A percentile compares a stretch with the other conserved stretches of the same genome.
phyloP scores from a whole-genome alignment of 2,329 filamentous ascomycete genomes.

The Westerdykella ornata region DNA sequence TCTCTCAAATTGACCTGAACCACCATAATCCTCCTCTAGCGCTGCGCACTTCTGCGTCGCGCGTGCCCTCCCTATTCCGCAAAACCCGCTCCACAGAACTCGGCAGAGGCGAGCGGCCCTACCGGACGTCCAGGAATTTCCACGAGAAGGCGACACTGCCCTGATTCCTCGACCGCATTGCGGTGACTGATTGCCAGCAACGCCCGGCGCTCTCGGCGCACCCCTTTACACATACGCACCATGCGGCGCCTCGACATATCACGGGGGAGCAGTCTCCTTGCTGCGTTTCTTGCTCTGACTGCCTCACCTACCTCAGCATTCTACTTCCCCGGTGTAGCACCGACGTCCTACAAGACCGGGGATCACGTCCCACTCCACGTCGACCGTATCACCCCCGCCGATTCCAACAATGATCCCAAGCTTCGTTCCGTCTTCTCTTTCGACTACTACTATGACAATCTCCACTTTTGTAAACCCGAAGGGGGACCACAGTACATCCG shows the following conservation, averaged over 20 bases:
- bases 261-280: constrained; percentile 21
- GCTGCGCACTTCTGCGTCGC: no score
- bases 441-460: constrained; percentile 87
- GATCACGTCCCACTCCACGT: constrained; percentile 82
- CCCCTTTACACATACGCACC: constrained; percentile 4
- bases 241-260: constrained; percentile 30
- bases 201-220: neutral
- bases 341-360: constrained; percentile 77
- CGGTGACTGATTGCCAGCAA: neutral
- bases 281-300: constrained; percentile 21
- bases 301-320: constrained; percentile 55
- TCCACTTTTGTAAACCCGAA: constrained; percentile 80
- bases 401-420: constrained; percentile 67
- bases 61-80: no score
- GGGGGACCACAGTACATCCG: constrained; percentile 71
- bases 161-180: no score
- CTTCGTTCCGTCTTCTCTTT: constrained; percentile 90
- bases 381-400: constrained; percentile 83
- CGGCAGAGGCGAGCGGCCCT: no score
- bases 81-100: no score
- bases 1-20: no score
- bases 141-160: no score
- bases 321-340: constrained; percentile 93
- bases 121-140: no score
- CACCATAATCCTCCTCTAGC: no score